These are phyloP conservation scores for Cytidiella melzeri DNA, from an alignment of 768 basidiomycete species.

Conservation along the genomic window DNA sequence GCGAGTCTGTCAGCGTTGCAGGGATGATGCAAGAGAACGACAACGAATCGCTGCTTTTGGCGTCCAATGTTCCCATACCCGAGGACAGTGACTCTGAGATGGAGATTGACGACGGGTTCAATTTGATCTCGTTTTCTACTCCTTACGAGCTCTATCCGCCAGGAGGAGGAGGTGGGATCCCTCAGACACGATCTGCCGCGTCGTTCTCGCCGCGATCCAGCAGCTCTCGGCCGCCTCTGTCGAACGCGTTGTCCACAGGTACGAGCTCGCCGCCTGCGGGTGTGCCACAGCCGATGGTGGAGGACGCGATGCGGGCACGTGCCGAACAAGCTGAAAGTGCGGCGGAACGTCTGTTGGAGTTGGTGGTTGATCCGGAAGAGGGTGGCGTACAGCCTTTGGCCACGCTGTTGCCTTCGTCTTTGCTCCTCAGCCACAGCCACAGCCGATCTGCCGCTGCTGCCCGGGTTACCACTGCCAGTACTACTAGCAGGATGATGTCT, in stretches of 20 bases:
- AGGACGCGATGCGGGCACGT: constrained; percentile 80
- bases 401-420: constrained; percentile 43
- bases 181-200: constrained; percentile 27
- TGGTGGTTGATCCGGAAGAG: constrained; percentile 78
- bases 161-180: constrained; percentile 16
- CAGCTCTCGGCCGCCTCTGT: constrained; percentile 36
- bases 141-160: constrained; percentile 50
- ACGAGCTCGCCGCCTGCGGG: constrained; percentile 29
- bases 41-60: constrained; percentile 63
- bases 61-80: constrained; percentile 70
- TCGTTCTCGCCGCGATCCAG: constrained; percentile 52
- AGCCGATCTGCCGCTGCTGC: too few relatives aligned
- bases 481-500: constrained; percentile 35
- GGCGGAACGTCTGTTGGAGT: constrained; percentile 80
- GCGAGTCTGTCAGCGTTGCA: constrained; percentile 11
- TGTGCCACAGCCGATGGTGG: constrained; percentile 51
- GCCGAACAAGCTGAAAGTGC: constrained; percentile 94
- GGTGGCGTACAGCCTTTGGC: constrained; percentile 34
- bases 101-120: constrained; percentile 38
- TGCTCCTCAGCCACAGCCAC: constrained; percentile 37
- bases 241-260: constrained; percentile 57
- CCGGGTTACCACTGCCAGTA: neutral
- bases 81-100: constrained; percentile 65
- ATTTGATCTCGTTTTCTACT: constrained; percentile 68
- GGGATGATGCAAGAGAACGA: constrained; percentile 17